Percentiles rank a stretch among this genome's conserved stretches.
phyloP scores from a whole-genome alignment of 495 filamentous ascomycete genomes.

The Choiromyces venosus region DNA sequence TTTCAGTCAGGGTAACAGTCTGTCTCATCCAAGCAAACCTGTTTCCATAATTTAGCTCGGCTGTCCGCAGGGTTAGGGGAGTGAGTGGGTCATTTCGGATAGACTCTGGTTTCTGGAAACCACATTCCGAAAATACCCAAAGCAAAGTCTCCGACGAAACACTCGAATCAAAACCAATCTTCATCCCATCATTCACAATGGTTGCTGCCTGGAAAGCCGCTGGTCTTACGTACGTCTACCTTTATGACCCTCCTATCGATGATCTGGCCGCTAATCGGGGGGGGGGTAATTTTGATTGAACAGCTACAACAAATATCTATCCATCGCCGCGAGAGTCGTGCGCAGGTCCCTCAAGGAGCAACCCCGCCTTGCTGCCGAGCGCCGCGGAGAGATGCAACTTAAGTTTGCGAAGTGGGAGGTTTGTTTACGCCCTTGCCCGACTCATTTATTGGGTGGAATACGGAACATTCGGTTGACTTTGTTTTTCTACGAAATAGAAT shows the following conservation, averaged over 20 bases:
- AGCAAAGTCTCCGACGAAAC: slow-evolving; percentile 22
- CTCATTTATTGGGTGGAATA: slow-evolving; percentile 12
- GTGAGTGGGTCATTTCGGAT: neutral
- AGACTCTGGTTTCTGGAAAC: slow-evolving; percentile 18
- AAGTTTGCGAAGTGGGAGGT: slow-evolving; percentile 97
- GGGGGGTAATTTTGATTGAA: slow-evolving; percentile 18
- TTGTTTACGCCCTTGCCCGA: slow-evolving; percentile 13
- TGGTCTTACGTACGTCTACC: slow-evolving; percentile 74
- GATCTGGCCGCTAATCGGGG: slow-evolving; percentile 23
- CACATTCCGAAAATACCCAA: slow-evolving; percentile 16
- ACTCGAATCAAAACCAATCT: slow-evolving; percentile 28
- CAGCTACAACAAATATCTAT: slow-evolving; percentile 80
- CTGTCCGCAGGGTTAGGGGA: slow-evolving; percentile 30
- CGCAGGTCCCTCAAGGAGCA: slow-evolving; percentile 94
- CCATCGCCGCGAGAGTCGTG: slow-evolving; percentile 69
- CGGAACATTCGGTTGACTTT: slow-evolving; percentile 1
- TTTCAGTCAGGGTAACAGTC: neutral
- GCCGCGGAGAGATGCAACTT: slow-evolving; percentile 81
- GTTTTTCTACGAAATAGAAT: slow-evolving; percentile 54
- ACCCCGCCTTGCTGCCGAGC: slow-evolving; percentile 76
- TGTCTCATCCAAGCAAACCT: neutral
- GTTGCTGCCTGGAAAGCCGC: slow-evolving; percentile 97
- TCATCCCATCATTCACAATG: slow-evolving; percentile 61
- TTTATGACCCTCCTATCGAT: slow-evolving; percentile 8
- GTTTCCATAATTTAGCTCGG: neutral